Evolutionary conservation across 177 flowering plant species (phyloP), one percentile per base, ranked within the genome.

Genomic region (Vitis hybrid): DNA sequence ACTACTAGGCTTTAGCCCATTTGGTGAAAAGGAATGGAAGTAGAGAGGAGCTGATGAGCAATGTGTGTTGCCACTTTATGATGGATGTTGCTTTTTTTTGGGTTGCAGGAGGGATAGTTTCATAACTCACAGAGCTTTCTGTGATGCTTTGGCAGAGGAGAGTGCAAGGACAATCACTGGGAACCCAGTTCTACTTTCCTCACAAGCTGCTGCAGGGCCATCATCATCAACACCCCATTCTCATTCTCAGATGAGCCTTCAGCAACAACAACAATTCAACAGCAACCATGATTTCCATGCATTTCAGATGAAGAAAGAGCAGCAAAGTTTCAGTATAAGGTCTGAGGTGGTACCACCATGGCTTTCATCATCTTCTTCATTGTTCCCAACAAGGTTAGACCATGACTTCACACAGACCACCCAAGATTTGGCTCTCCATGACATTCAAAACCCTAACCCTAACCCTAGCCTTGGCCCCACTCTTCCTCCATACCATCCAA

Each of bases 81-180:
- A 49, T 56, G 8, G 21, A 7, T 39, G 45, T 39, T 74, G 19
- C 39, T 18, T 49, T 60, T 78, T 74, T 70, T 6, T 55, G 50
- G 63, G 67, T 70, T 72, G 59, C 92, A 94, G 98, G 89, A 90
- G 98, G 76, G 98, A 93, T 73, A 93, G 98, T 72, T 93, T 93
- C 73, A 88, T 92, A 65, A 92, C 98, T 0, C 98, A 93, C 81
- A 88, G 98, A 79, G 97, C 98, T 22, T 92, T 93, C 74, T 93
- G 98, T 73, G 98, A 93, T 80, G 96, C 94, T 19, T 83, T 93
- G 77, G 97, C 97, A 55, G 97, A 89, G 79, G 97, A 92, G 73
- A 87, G 89, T 76, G 89, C 90, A 71, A 86, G 81, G 74, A 70
- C 87, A 64, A 80, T 78, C 53, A 70, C 90, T 45, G 48, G 70